A percentile compares a stretch with the other conserved stretches of the same genome.
phyloP scores from a whole-genome alignment of 768 basidiomycete species.

The Tremella fuciformis region DNA sequence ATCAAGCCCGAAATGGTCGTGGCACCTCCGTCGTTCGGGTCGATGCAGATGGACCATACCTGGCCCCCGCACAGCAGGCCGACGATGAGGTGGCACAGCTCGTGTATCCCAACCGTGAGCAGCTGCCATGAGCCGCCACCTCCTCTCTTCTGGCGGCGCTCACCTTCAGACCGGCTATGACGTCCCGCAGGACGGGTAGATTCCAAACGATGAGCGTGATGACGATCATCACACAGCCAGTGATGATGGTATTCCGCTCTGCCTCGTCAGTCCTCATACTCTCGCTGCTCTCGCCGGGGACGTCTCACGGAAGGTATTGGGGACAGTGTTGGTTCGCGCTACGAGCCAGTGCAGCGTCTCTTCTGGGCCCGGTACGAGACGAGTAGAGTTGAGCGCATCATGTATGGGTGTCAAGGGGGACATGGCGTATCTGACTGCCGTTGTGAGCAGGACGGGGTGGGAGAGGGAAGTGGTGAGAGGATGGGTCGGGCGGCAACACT shows the following conservation, averaged over 20 bases:
- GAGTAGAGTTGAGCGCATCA: too few species aligned
- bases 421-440: too few species aligned
- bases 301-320: too few species aligned
- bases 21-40: conserved; percentile 46
- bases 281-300: too few species aligned
- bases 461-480: too few species aligned
- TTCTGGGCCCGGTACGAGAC: too few species aligned
- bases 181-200: conserved; percentile 46
- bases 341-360: too few species aligned
- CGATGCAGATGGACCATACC: conserved; percentile 48
- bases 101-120: conserved; percentile 46
- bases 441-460: too few species aligned
- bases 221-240: conserved; percentile 47
- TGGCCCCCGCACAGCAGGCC: conserved; percentile 49
- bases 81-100: conserved; percentile 45
- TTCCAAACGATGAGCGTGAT: conserved; percentile 48
- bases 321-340: too few species aligned
- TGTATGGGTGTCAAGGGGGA: too few species aligned
- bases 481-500: too few species aligned
- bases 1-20: conserved; percentile 45
- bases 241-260: conserved; percentile 51
- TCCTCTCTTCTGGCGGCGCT: conserved; percentile 9
- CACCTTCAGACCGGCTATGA: conserved; percentile 49
- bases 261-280: neutral
- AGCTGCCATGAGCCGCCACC: conserved; percentile 25